These are phyloP conservation scores for Isabelozyma heimii DNA, from an alignment of 805 yeast genomes.

Conservation along the genomic window DNA sequence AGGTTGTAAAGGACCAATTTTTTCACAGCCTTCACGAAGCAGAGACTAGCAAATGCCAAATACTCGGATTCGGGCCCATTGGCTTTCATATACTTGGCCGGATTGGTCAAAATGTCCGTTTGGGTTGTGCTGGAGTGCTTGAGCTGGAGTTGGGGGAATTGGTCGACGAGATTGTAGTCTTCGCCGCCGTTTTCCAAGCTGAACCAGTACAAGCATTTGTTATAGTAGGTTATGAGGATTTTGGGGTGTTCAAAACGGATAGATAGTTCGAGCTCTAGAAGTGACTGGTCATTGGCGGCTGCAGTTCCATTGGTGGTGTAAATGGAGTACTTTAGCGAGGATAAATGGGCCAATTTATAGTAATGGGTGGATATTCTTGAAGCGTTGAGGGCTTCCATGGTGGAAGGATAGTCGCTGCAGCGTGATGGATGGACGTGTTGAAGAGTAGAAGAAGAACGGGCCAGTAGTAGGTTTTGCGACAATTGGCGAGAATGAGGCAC, in stretches of 20 bases:
- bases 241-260: conserved; percentile 36
- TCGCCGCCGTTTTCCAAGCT: conserved; percentile 23
- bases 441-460: background rate
- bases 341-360: conserved; percentile 38
- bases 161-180: conserved; percentile 10
- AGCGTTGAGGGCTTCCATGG: conserved; percentile 16
- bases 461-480: background rate
- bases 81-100: conserved; percentile 18
- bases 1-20: conserved; percentile 33
- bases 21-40: conserved; percentile 40
- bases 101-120: conserved; percentile 26
- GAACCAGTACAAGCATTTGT: conserved; percentile 37
- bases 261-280: conserved; percentile 36
- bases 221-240: conserved; percentile 39
- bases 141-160: conserved; percentile 21
- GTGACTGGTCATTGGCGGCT: conserved; percentile 32
- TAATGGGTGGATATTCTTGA: conserved; percentile 34
- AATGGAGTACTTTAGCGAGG: conserved; percentile 25
- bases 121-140: conserved; percentile 19
- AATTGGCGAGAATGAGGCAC: too few species aligned
- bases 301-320: conserved; percentile 19
- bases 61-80: conserved; percentile 17
- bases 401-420: background rate
- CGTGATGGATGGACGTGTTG: background rate
- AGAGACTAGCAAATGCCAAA: conserved; percentile 31